A percentile compares a stretch with the other conserved stretches of the same genome.
phyloP scores from a whole-genome alignment of 768 basidiomycete genomes.

The Naganishia vishniacii region DNA sequence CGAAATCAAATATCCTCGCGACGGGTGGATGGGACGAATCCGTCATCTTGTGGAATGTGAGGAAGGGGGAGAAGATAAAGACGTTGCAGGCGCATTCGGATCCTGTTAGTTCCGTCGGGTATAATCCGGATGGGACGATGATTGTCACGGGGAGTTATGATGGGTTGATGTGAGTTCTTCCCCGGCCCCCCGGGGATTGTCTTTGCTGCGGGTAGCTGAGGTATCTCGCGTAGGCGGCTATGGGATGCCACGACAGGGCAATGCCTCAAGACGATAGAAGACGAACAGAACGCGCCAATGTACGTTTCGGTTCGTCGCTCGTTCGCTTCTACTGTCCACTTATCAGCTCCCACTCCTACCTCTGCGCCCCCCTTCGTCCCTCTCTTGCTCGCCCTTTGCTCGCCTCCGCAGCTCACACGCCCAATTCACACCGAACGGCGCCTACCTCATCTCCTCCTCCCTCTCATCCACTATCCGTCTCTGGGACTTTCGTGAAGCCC shows the following conservation, averaged over 20 bases:
- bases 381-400: not conserved
- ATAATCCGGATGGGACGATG: slow-evolving; percentile 90
- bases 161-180: slow-evolving; percentile 75
- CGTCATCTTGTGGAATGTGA: slow-evolving; percentile 93
- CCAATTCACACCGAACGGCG: slow-evolving; percentile 85
- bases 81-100: slow-evolving; percentile 93
- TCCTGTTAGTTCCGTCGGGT: slow-evolving; percentile 87
- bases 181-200: not conserved
- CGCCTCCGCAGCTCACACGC: slow-evolving; percentile 64
- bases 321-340: not conserved
- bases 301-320: slow-evolving; percentile 7
- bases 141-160: slow-evolving; percentile 95
- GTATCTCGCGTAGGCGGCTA: slow-evolving; percentile 63
- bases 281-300: slow-evolving; percentile 76
- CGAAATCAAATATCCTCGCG: slow-evolving; percentile 79
- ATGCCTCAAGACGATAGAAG: slow-evolving; percentile 92
- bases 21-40: slow-evolving; percentile 95
- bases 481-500: slow-evolving; percentile 88
- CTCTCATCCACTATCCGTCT: slow-evolving; percentile 90
- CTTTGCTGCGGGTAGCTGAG: not conserved
- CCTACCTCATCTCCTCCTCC: slow-evolving; percentile 80
- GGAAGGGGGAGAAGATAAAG: slow-evolving; percentile 76
- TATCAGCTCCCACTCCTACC: no score
- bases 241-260: slow-evolving; percentile 98
- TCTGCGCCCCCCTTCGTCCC: no score